Conservation (phyloP, 176 grass and related monocot species). For the Carex littledalei region DNA sequence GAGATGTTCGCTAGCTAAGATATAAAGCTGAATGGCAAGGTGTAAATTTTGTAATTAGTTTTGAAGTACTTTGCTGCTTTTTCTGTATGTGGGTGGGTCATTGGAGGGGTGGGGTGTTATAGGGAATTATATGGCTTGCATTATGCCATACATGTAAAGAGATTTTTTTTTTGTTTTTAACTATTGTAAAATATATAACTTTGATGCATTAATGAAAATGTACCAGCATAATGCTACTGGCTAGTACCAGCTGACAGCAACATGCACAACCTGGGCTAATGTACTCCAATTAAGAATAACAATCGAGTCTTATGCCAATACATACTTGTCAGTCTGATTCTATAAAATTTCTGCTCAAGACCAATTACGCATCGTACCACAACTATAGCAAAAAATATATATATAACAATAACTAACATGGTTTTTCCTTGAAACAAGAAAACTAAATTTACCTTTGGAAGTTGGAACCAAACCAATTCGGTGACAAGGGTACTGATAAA, state of each 20-base stretch:
- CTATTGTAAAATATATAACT: background rate
- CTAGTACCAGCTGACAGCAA: background rate
- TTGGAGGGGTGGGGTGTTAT: background rate
- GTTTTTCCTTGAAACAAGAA: background rate
- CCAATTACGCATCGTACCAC: background rate
- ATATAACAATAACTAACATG: background rate
- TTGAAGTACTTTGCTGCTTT: background rate
- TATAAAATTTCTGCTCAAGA: background rate
- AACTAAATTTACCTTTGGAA: background rate
- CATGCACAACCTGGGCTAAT: too few species aligned
- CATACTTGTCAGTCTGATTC: background rate
- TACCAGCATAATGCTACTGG: background rate
- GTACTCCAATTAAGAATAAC: background rate
- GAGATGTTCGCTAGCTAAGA: background rate
- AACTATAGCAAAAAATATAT: too few species aligned
- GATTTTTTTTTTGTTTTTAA: background rate
- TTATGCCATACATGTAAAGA: background rate
- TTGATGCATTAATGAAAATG: background rate
- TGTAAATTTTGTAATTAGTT: conserved; percentile 10
- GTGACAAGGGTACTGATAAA: background rate
- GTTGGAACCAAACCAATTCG: background rate
- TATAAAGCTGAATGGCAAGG: background rate
- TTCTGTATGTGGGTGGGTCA: too few species aligned
- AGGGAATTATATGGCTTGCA: background rate
- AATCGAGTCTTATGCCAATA: background rate